Base-by-base conservation (phyloP, 805 yeast species). In the Wickerhamiella vanderwaltii region DNA sequence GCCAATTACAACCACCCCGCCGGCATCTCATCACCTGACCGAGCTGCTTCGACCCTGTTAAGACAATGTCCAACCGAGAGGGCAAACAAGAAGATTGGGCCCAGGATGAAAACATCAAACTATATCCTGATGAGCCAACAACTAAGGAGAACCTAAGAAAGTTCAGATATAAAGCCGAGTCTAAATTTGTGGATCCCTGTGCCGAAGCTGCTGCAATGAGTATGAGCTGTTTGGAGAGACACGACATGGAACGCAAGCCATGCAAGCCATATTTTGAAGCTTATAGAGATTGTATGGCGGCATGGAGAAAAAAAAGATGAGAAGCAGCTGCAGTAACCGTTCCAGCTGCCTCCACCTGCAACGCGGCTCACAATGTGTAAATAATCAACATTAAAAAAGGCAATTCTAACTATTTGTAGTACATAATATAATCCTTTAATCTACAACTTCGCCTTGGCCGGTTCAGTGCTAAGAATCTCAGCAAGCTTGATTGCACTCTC, bases 161-260 rank as follows among this genome's bases (percentile, higher is more conserved):
- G 44, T 86, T 86, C 67, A 67, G 75, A 1, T 63, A 73, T 13
- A 87, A 88, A 53, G 87, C 73, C 25, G 79, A 93, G 3, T 78
- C 94, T 5, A 75, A 80, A 56, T 91, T 69, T 59, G 88, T 80
- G 54, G 96, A 88, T 57, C 98, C 98, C 0, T 88, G 98, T 60
- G 80, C 77, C 35, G 91, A 86, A 54, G 77, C 91, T 28, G 71
- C 95, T 7, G 77, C 76, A 56, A 88, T 94, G 76, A 82, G 94
- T 33, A 66, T 86, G 49, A 73, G 72, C 49, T 88, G 98, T 54
- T 65, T 88, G 58, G 88, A 84, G 51, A 60, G 80, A 38, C 83
- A 87, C 55, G 69, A 77, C 51, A 78, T 73, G 66, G 84, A 73
- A 66, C 73, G 68, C 65, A 75, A 67, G 41, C 69, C 60, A 62